A percentile compares a stretch with the other conserved stretches of the same genome.
Evolutionary conservation across 495 filamentous ascomycete genomes (phyloP).

Genomic region (Melanomma pulvis-pyrius): DNA sequence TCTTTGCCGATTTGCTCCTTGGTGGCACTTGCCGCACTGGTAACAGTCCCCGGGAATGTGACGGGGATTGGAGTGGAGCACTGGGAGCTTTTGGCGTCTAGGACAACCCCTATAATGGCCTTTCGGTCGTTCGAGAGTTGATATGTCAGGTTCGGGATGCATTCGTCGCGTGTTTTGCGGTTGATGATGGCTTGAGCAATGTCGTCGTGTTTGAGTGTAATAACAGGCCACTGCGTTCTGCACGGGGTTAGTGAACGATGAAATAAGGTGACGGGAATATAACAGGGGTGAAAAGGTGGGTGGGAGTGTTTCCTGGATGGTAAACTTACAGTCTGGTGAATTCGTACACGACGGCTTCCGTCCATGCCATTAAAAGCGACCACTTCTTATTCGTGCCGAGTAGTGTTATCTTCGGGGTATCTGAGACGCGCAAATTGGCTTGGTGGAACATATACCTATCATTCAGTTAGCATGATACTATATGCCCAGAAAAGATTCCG

Average conservation of each 20-base stretch:
- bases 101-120: conserved; percentile 55
- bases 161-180: conserved; percentile 59
- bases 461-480: background rate
- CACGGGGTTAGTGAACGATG: background rate
- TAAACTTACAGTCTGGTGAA: conserved; percentile 51
- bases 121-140: conserved; percentile 46
- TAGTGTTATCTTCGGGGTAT: conserved; percentile 51
- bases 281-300: background rate
- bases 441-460: conserved; percentile 56
- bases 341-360: conserved; percentile 61
- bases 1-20: conserved; percentile 62
- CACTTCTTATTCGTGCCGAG: conserved; percentile 53
- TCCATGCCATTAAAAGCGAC: conserved; percentile 64
- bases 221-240: conserved; percentile 57
- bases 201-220: conserved; percentile 59
- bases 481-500: too few relatives aligned
- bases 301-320: too few relatives aligned
- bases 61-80: conserved; percentile 60
- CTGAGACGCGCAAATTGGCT: conserved; percentile 59
- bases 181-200: conserved; percentile 55
- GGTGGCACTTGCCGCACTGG: conserved; percentile 47
- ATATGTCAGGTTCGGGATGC: conserved; percentile 56
- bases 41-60: conserved; percentile 53
- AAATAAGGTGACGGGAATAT: background rate
- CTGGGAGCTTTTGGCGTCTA: conserved; percentile 55